Base-by-base conservation (phyloP, 2,329 filamentous ascomycete genomes). In the Cryphonectria naterciae region DNA sequence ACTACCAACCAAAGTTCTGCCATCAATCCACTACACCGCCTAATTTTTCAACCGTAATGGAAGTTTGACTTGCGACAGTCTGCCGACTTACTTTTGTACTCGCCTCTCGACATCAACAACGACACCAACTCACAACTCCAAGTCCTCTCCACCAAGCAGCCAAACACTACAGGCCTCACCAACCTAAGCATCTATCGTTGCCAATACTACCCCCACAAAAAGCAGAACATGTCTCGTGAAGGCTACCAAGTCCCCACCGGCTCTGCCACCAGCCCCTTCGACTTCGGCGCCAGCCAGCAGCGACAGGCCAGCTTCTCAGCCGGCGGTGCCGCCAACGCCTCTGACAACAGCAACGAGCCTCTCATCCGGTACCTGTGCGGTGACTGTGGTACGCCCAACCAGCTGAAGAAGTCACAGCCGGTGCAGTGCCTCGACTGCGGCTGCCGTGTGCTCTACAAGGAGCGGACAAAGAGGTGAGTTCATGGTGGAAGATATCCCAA, bases 371-470 rank as follows among this genome's bases (percentile, higher is more conserved):
- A 93, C 81, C 84, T 90, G 76, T 97, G 93, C 85, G 94, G 93
- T 79, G 93, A 97, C 83, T 97, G 94, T 85, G 93, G 92, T 72
- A 86, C 88, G 73, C 91, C 92, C 76, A 92, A 95, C 61, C 86
- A 88, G 25, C 85, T 97, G 76, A 92, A 92, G 81, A 89, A 91
- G 75, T 91, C 90, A 73, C 93, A 96, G 77, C 90, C 92, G 46
- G 95, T 97, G 75, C 88, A 93, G 39, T 97, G 94, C 86, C 92
- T 93, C 81, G 93, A 95, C 83, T 99, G 96, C 81, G 96, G 96
- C 10, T 96, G 97, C 78, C 91, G 96, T 75, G 94, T 99, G 73
- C 84, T 99, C 75, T 98, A 98, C 84, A 99, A 99, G 89, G 93
- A 98, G 88, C 85, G 96, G 79, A 99, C 96, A 61, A 98, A 97